These are phyloP conservation scores for Sporothrix schenckii DNA, from an alignment of 2,329 filamentous ascomycete species.

Conservation along the genomic window DNA sequence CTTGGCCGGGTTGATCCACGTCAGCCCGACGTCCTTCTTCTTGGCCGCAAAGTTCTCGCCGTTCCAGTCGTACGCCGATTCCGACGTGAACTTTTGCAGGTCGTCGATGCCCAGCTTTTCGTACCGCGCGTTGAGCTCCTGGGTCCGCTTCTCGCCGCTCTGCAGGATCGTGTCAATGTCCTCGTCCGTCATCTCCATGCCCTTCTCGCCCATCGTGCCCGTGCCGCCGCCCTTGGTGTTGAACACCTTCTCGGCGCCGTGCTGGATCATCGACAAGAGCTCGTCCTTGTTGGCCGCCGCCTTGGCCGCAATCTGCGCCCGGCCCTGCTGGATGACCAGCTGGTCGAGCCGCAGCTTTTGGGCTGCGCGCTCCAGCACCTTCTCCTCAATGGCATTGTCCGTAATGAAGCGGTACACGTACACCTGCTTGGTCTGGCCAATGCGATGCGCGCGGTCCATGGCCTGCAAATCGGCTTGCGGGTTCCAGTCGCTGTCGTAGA, in stretches of 20 bases:
- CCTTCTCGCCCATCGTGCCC: conserved; percentile 62
- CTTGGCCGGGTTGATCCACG: conserved; percentile 98
- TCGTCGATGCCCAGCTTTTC: conserved; percentile 97
- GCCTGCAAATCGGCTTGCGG: conserved; percentile 97
- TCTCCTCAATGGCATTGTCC: conserved; percentile 97
- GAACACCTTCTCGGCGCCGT: conserved; percentile 95
- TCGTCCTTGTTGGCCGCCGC: conserved; percentile 95
- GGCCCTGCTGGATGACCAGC: conserved; percentile 95
- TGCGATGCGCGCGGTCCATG: conserved; percentile 98
- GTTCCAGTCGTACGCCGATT: conserved; percentile 99
- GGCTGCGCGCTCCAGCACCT: conserved; percentile 92
- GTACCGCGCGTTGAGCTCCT: conserved; percentile 88
- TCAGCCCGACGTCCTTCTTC: conserved; percentile 86
- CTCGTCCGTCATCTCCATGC: conserved; percentile 72
- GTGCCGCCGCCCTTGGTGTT: conserved; percentile 68
- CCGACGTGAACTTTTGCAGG: conserved; percentile 94
- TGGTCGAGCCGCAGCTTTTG: conserved; percentile 97
- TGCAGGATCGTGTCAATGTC: conserved; percentile 88
- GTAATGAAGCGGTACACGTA: conserved; percentile 96
- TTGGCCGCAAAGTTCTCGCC: conserved; percentile 90
- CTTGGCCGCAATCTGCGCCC: conserved; percentile 86
- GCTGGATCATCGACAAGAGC: conserved; percentile 95
- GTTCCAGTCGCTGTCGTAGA: conserved; percentile 99
- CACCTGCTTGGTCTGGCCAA: conserved; percentile 97
- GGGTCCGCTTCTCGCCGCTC: conserved; percentile 85